phyloP scores from a whole-genome alignment of 2,329 filamentous ascomycete species.

The Tolypocladium pustulatum region DNA sequence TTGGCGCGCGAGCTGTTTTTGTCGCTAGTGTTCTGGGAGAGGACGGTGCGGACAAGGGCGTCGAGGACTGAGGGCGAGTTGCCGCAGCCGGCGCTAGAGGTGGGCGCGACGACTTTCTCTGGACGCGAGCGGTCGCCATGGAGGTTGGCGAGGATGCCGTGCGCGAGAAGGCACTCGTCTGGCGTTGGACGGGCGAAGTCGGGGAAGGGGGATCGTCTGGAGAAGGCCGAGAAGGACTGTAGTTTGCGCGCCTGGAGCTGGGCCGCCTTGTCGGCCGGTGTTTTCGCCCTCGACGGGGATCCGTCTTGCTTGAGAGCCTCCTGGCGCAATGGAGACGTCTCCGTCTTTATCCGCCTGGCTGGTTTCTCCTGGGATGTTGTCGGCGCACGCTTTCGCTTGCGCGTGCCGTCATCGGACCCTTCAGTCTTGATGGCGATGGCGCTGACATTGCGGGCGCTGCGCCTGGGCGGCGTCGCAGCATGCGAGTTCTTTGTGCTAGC shows the following conservation, averaged over 20 bases:
- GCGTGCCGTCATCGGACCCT: neutral
- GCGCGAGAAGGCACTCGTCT: constrained; percentile 59
- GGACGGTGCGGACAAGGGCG: constrained; percentile 39
- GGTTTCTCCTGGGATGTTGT: neutral
- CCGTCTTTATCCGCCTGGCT: neutral
- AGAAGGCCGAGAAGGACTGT: constrained; percentile 28
- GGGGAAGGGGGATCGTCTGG: constrained; percentile 50
- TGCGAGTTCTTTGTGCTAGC: neutral
- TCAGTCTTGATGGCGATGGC: neutral
- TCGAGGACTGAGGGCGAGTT: constrained; percentile 39
- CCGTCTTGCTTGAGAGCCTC: neutral
- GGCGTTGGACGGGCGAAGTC: constrained; percentile 54
- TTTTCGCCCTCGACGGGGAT: neutral
- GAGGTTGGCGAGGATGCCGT: constrained; percentile 48
- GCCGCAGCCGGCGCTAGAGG: constrained; percentile 53
- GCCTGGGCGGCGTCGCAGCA: neutral
- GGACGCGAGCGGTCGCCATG: constrained; percentile 58
- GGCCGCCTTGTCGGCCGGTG: constrained; percentile 8
- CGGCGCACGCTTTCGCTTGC: neutral
- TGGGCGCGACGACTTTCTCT: constrained; percentile 47
- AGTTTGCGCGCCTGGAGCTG: constrained; percentile 30
- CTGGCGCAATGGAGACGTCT: neutral
- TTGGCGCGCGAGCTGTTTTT: constrained; percentile 50
- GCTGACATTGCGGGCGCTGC: constrained; percentile 6
- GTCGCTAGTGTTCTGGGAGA: constrained; percentile 43